Percentiles rank a stretch among this genome's conserved stretches.
Conservation (phyloP, 257 asterid genomes). For the Anisodus acutangulus region DNA sequence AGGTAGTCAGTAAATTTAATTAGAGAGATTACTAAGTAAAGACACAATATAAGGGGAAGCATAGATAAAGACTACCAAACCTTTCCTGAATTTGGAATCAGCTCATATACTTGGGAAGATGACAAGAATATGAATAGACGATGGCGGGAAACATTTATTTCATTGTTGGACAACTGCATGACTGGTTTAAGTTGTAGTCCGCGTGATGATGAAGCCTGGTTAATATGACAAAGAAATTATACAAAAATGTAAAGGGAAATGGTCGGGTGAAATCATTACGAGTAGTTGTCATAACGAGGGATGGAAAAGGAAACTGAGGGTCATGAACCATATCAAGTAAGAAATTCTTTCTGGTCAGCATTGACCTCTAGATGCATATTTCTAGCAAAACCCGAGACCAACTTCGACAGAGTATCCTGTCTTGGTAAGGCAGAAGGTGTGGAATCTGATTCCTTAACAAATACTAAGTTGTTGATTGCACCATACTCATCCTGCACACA, state of each 20-base stretch:
- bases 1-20: neutral
- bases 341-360: slow-evolving; percentile 26
- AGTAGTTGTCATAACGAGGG: slow-evolving; percentile 5
- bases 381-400: slow-evolving; percentile 33
- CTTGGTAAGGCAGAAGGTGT: slow-evolving; percentile 31
- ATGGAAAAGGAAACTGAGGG: neutral
- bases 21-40: neutral
- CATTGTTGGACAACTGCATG: slow-evolving; percentile 41
- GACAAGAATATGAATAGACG: slow-evolving; percentile 55
- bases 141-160: slow-evolving; percentile 51
- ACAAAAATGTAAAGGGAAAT: neutral
- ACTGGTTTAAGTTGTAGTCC: slow-evolving; percentile 33
- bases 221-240: slow-evolving; percentile 30
- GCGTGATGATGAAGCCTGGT: slow-evolving; percentile 55
- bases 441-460: slow-evolving; percentile 43
- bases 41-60: neutral
- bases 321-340: slow-evolving; percentile 6
- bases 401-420: slow-evolving; percentile 38
- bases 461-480: slow-evolving; percentile 51
- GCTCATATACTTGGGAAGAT: slow-evolving; percentile 56
- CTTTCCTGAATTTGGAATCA: slow-evolving; percentile 76
- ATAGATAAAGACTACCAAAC: slow-evolving; percentile 47
- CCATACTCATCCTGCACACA: slow-evolving; percentile 61
- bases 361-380: slow-evolving; percentile 40
- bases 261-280: neutral